phyloP scores from a whole-genome alignment of 2,329 filamentous ascomycete genomes.

The Acrodontium crateriforme region DNA sequence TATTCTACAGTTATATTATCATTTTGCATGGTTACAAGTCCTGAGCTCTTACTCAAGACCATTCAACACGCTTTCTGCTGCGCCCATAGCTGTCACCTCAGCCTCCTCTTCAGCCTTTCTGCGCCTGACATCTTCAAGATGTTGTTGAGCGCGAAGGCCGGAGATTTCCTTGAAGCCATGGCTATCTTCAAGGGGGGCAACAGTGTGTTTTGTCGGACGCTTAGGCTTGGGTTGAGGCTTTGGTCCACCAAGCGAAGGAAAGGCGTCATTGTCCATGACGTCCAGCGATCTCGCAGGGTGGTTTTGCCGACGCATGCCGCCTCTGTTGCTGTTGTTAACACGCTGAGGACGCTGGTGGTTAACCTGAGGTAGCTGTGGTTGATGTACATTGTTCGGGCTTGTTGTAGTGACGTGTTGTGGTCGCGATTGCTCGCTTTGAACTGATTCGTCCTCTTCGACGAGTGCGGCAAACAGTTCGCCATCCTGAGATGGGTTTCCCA shows the following conservation, averaged over 20 bases:
- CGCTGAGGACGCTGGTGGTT: neutral
- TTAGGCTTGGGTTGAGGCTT: conserved; percentile 8
- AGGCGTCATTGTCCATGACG: conserved; percentile 13
- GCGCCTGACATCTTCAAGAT: conserved; percentile 14
- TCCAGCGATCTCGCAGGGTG: conserved; percentile 4
- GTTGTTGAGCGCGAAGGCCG: conserved; percentile 12
- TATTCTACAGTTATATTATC: no score
- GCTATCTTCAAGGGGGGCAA: conserved; percentile 1
- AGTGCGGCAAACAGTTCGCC: conserved; percentile 18
- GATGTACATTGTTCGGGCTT: no score
- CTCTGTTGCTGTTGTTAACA: no score
- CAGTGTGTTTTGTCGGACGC: neutral
- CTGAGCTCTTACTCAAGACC: no score
- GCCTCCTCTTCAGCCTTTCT: conserved; percentile 16
- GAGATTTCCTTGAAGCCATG: conserved; percentile 12
- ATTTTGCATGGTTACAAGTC: no score
- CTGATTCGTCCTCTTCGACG: conserved; percentile 26
- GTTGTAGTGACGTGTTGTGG: neutral
- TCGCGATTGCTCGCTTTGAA: conserved; percentile 21
- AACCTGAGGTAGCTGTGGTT: conserved; percentile 1
- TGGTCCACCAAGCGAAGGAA: conserved; percentile 13
- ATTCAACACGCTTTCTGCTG: conserved; percentile 15
- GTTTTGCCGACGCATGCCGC: no score
- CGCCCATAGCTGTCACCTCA: conserved; percentile 13
- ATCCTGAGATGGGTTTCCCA: conserved; percentile 14